Evolutionary conservation across 2,329 filamentous ascomycete species (phyloP).

Genomic region (Stachybotrys chlorohalonatus): DNA sequence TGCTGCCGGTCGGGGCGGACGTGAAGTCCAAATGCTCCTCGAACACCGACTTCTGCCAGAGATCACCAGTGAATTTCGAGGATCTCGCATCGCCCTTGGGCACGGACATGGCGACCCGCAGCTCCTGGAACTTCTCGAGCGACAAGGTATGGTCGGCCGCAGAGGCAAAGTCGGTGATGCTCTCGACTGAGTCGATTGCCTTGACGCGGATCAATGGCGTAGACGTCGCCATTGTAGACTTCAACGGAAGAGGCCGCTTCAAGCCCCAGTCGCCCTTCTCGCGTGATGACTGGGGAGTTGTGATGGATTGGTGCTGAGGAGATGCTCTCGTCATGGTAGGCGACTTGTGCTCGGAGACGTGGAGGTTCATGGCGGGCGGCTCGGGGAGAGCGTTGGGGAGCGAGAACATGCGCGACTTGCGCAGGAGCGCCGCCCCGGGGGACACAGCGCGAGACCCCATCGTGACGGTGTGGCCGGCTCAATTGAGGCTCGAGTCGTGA

Average conservation of each 20-base stretch:
- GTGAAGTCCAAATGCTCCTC: conserved; percentile 50
- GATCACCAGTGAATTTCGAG: neutral
- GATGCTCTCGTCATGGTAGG: conserved; percentile 56
- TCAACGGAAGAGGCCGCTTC: conserved; percentile 73
- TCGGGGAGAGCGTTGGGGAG: conserved; percentile 67
- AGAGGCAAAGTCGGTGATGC: conserved; percentile 81
- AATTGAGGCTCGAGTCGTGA: conserved; percentile 15
- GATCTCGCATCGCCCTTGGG: conserved; percentile 3
- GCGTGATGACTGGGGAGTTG: conserved; percentile 64
- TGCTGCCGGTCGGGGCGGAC: conserved; percentile 22
- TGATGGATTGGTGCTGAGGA: conserved; percentile 77
- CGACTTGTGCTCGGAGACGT: conserved; percentile 25
- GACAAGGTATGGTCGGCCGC: conserved; percentile 75
- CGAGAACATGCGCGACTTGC: conserved; percentile 83
- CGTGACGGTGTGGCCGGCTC: conserved; percentile 17
- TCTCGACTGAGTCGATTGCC: conserved; percentile 75
- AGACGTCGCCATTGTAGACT: conserved; percentile 61
- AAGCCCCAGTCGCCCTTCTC: conserved; percentile 83
- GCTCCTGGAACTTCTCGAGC: conserved; percentile 76
- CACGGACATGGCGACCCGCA: conserved; percentile 62
- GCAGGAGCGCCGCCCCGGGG: conserved; percentile 62
- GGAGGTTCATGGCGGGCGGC: conserved; percentile 39
- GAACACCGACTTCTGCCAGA: conserved; percentile 42
- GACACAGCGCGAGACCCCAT: conserved; percentile 35
- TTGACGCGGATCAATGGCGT: conserved; percentile 70